A percentile compares a stretch with the other conserved stretches of the same genome.
Evolutionary conservation across 2,329 filamentous ascomycete species (phyloP).

Genomic region (Metarhizium robertsii): DNA sequence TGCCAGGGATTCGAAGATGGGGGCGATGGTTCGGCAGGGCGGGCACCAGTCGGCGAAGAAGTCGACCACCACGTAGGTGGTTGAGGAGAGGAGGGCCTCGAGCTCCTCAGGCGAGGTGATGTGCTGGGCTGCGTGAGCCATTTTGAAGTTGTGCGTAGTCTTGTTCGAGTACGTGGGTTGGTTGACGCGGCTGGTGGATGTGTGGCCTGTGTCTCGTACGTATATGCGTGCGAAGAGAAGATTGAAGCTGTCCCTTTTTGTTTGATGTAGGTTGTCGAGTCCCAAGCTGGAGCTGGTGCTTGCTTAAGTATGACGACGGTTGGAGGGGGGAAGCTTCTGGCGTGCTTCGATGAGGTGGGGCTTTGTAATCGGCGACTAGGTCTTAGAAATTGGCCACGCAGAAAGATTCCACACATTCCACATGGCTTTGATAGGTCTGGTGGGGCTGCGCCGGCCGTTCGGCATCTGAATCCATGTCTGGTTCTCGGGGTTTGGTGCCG

Average conservation of each 20-base stretch:
- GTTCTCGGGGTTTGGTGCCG: no score
- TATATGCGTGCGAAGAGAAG: background rate
- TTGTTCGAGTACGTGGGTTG: background rate
- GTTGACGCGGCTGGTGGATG: background rate
- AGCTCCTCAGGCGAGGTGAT: constrained; percentile 24
- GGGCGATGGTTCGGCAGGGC: constrained; percentile 39
- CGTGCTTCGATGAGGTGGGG: background rate
- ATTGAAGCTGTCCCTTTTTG: background rate
- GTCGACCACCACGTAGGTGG: constrained; percentile 35
- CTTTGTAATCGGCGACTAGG: background rate
- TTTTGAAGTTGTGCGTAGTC: background rate
- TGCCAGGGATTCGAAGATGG: constrained; percentile 41
- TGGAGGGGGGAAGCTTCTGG: background rate
- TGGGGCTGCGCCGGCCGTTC: no score
- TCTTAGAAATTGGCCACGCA: background rate
- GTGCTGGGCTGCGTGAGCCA: constrained; percentile 15
- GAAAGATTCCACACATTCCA: no score
- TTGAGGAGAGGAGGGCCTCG: constrained; percentile 25
- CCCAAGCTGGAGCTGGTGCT: background rate
- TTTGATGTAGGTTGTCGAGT: background rate
- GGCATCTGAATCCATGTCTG: no score
- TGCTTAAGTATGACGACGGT: background rate
- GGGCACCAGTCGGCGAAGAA: constrained; percentile 44
- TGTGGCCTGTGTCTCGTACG: no score
- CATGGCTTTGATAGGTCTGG: no score